Base-by-base conservation (phyloP, 2,329 filamentous ascomycete genomes). In the Daldinia sp. region DNA sequence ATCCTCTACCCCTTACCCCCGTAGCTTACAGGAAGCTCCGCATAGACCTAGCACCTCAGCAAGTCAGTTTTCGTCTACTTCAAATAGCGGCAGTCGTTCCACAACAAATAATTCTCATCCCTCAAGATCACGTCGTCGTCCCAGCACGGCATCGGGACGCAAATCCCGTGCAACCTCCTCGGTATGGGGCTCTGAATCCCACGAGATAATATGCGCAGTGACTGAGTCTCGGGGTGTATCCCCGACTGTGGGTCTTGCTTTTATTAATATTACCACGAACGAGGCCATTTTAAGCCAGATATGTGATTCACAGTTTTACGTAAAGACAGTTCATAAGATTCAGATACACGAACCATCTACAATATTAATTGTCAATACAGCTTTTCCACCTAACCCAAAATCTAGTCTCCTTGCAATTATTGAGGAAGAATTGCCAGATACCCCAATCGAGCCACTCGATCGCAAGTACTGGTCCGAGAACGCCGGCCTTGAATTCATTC, bases 221-320 rank as follows among this genome's bases (percentile, higher is more conserved):
- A 92, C 88, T 70, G 93, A 97, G 75, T 93, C 92, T 41, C 90
- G 94, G n/a, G 93, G 93, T 4, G 86, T 97, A 3, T 89, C 91
- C 19, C 93, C 93, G 0, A 90, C 89, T 0, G 89, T 98, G 1
- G 94, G 94, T 0, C 81, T 97, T 37, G 92, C 93, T 2, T 94
- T 97, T 72, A 82, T 97, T 73, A 96, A 98, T 72, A 82, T 96
- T 2, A 89, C 92, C 39, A 94, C 92, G 2, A 91, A 90, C 35
- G 93, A 97, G 77, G 91, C 88, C 13, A 87, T 93, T 25, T 83
- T 98, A 35, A 96, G 92, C 73, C 93, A 97, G 72, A 94, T 98
- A 67, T 93, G 90, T 73, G 94, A 98, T 76, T 96, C 90, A 58
- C 93, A 97, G 74, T 96, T 93, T 30, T 98, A 96, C 74, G 89